phyloP scores from a whole-genome alignment of 208 protist genomes.

The Strigomonas galati region DNA sequence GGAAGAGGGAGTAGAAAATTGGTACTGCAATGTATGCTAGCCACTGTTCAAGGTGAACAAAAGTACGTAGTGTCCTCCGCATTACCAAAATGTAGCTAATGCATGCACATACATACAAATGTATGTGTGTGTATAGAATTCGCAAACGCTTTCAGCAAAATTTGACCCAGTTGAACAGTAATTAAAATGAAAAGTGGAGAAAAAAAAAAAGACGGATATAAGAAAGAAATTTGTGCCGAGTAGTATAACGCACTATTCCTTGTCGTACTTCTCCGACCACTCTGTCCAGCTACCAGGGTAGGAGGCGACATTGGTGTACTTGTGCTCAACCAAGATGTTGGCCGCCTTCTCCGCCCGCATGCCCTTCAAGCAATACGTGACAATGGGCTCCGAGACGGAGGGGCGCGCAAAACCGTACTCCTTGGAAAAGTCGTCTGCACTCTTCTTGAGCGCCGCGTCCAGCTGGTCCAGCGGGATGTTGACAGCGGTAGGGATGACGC shows the following conservation, averaged over 20 bases:
- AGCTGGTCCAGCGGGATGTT: conserved; percentile 67
- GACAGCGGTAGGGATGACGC: conserved; percentile 51
- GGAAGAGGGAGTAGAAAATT: background rate
- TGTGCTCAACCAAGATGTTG: conserved; percentile 23
- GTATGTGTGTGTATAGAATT: too few species aligned
- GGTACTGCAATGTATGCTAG: too few species aligned
- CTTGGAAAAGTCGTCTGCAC: conserved; percentile 37
- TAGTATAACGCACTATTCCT: background rate
- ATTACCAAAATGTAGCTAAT: too few species aligned
- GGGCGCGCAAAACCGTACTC: conserved; percentile 43
- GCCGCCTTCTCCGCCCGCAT: conserved; percentile 52
- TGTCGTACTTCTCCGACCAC: conserved; percentile 48
- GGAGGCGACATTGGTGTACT: conserved; percentile 58
- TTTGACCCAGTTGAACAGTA: too few species aligned
- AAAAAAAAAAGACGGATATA: background rate
- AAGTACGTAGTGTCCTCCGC: too few species aligned
- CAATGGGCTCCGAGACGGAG: conserved; percentile 35
- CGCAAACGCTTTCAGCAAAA: too few species aligned
- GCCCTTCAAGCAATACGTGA: conserved; percentile 66
- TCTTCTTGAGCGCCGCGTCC: conserved; percentile 34
- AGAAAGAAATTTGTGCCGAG: background rate
- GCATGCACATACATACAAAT: too few species aligned
- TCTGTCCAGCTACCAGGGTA: conserved; percentile 77
- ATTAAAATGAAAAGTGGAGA: background rate
- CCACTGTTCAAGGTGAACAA: too few species aligned